Base-by-base conservation (phyloP, 345 rosid genomes). In the Sisymbrium irio region DNA sequence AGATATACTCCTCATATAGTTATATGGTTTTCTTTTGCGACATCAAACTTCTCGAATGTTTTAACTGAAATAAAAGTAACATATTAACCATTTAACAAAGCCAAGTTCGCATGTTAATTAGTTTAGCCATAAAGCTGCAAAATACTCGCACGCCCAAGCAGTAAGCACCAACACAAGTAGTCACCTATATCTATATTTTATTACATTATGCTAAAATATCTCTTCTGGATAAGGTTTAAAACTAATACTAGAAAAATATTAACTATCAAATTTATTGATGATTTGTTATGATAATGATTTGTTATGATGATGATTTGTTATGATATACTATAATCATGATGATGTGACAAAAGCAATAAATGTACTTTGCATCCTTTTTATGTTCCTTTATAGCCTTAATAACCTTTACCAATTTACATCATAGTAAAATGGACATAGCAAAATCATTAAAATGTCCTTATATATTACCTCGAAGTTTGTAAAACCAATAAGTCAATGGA, bases 161-260 rank as follows among this genome's bases (percentile, higher is more conserved):
- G 46, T 46, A 50, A 50, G 55, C 68, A 75, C 68, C 61, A 56
- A 59, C 50, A 64, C 67, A 74, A 65, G 50, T 40, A 57, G 42
- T 36, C 60, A 36, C 62, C 30, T n/a, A 22, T 62, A 42, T 42
- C 15, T 40, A 51, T 75, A 68, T 22, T 53, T 69, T 62, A 76
- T 15, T 44, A 54, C 50, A 53, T 69, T 53, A 47, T 53, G 70
- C 59, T 54, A 50, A 75, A 68, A 68, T 75, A 75, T 75, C 65
- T 75, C 37, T 35, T 53, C 5, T 36, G 9, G 78, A 75, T 76
- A 51, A 75, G 33, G 12, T 51, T 40, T 60, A 11, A 44, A 55
- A 55, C 71, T 45, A 65, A 33, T 20, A 59, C 13, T 12, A 51
- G 17, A 13, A 45, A 19, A 12, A 33, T 3, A 18, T n/a, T 17